Evolutionary conservation across 116 monocot genomes (phyloP).

Genomic region (Dioscorea cayenensis): DNA sequence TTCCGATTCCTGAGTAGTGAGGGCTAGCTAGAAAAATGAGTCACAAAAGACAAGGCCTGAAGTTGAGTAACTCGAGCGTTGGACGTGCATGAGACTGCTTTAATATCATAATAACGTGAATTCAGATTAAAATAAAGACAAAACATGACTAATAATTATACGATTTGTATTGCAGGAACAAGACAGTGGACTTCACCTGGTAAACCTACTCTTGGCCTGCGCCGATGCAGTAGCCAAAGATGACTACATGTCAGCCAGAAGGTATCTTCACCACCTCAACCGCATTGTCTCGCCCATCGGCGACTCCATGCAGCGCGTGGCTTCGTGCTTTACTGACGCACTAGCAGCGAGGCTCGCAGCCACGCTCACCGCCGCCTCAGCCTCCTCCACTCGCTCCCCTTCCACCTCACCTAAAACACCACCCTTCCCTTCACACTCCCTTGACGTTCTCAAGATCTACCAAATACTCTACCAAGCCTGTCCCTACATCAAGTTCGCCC

Average conservation of each 20-base stretch:
- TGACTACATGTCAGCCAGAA: slow-evolving; percentile 20
- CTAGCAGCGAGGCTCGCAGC: slow-evolving; percentile 24
- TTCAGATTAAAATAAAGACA: too few relatives aligned
- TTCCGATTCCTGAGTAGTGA: too few relatives aligned
- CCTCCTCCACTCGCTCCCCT: background rate
- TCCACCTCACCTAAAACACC: background rate
- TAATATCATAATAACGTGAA: too few relatives aligned
- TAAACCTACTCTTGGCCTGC: slow-evolving; percentile 41
- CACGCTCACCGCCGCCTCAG: background rate
- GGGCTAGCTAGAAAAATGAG: too few relatives aligned
- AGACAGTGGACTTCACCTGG: slow-evolving; percentile 35
- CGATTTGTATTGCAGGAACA: slow-evolving; percentile 20
- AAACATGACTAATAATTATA: too few relatives aligned
- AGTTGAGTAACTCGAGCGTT: too few relatives aligned
- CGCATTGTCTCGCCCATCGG: slow-evolving; percentile 24
- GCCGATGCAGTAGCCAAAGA: slow-evolving; percentile 38
- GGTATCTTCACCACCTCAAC: slow-evolving; percentile 27
- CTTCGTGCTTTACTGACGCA: slow-evolving; percentile 36
- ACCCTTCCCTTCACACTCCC: slow-evolving; percentile 1
- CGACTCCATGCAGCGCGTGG: slow-evolving; percentile 31
- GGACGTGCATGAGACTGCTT: too few relatives aligned
- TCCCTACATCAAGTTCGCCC: slow-evolving; percentile 56
- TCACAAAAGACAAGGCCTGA: too few relatives aligned
- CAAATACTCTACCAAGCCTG: slow-evolving; percentile 45
- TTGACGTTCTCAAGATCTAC: slow-evolving; percentile 32